These are phyloP conservation scores for Limtongia smithiae DNA, from an alignment of 805 yeast species.

Conservation along the genomic window DNA sequence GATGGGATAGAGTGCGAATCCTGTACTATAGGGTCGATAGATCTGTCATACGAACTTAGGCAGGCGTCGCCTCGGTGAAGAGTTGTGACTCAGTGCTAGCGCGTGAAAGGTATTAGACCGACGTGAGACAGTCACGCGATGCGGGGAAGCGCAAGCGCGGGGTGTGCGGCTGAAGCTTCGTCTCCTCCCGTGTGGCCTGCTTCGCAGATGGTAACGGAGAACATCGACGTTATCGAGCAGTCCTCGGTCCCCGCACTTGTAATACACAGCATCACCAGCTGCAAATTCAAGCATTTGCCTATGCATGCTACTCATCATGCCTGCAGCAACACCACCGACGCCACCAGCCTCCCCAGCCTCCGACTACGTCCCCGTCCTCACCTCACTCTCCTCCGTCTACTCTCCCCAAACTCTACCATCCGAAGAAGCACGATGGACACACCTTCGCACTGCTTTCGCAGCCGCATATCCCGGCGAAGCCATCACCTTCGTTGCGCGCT, in stretches of 20 bases:
- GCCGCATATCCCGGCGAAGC: constrained; percentile 15
- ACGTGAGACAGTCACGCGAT: too few species aligned
- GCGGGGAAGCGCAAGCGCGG: too few species aligned
- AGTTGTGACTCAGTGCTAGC: neutral
- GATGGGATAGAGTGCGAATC: constrained; percentile 10
- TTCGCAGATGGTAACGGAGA: too few species aligned
- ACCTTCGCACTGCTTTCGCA: constrained; percentile 1
- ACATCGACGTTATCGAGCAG: too few species aligned
- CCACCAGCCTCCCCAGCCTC: neutral
- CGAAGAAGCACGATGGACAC: constrained; percentile 11
- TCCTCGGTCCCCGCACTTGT: neutral
- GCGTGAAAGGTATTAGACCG: too few species aligned
- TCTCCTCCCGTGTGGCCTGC: too few species aligned
- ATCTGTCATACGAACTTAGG: neutral
- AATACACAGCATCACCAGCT: neutral
- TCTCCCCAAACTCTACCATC: constrained; percentile 3
- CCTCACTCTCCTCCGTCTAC: constrained; percentile 13
- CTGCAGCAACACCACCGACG: neutral
- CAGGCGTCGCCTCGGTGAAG: too few species aligned
- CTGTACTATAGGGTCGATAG: neutral
- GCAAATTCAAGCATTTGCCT: too few species aligned
- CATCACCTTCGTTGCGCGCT: constrained; percentile 52
- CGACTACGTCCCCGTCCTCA: constrained; percentile 6
- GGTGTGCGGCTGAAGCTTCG: too few species aligned
- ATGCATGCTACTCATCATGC: too few species aligned